phyloP scores from a whole-genome alignment of 2,329 filamentous ascomycete species.

The Fusarium chuoi region DNA sequence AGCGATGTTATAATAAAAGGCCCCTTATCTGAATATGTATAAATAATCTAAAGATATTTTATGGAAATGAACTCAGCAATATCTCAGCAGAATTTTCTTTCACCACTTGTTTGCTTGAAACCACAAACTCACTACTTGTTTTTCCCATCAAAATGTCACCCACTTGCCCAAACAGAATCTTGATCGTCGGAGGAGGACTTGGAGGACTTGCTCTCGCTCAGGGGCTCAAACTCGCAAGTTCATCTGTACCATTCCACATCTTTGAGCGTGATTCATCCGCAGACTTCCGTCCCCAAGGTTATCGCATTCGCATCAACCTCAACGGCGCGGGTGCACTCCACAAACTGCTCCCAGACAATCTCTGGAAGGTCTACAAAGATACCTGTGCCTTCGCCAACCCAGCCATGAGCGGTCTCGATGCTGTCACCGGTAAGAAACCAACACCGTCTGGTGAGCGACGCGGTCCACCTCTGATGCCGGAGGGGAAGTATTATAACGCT shows the following conservation, averaged over 20 bases:
- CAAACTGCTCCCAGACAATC: not conserved
- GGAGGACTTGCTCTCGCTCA: not conserved
- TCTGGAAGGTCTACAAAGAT: not conserved
- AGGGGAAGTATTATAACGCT: not conserved
- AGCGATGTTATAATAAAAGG: fast-evolving
- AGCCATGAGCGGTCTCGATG: not conserved
- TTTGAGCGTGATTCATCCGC: not conserved
- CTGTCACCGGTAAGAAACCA: not conserved
- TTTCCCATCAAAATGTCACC: fast-evolving
- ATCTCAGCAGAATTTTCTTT: fast-evolving
- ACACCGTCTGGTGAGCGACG: not conserved
- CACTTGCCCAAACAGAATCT: not conserved
- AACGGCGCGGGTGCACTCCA: not conserved
- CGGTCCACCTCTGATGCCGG: not conserved
- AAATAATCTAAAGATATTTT: not conserved
- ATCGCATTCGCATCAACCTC: not conserved
- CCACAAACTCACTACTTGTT: fast-evolving
- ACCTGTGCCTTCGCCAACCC: not conserved
- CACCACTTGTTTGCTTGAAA: fast-evolving
- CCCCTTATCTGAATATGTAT: fast-evolving
- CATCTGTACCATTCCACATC: not conserved
- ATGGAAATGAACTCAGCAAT: fast-evolving
- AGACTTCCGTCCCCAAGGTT: not conserved
- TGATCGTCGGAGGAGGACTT: not conserved
- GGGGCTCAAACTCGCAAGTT: not conserved